These are phyloP conservation scores for Pseudonitzschia multiseries DNA, from an alignment of 108 stramenopile genomes.

Conservation along the genomic window DNA sequence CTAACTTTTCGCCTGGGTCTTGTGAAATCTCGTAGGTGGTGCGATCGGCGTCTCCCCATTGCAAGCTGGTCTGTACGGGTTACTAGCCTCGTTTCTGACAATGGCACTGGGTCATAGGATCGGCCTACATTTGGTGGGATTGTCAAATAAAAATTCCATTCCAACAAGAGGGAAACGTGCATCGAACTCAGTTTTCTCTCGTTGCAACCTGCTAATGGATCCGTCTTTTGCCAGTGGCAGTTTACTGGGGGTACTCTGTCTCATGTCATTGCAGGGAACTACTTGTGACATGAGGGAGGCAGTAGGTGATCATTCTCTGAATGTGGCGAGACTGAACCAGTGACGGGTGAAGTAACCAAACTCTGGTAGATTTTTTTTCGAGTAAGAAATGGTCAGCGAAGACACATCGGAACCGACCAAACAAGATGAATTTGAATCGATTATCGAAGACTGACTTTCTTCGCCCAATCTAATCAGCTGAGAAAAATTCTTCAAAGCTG, in stretches of 20 bases:
- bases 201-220: not conserved
- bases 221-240: slow-evolving; percentile 3
- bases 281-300: not conserved
- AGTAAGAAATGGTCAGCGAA: no score
- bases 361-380: no score
- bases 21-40: slow-evolving; percentile 23
- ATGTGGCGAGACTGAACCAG: no score
- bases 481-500: no score
- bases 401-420: not conserved
- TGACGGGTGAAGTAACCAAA: no score
- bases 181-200: not conserved
- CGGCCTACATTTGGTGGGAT: slow-evolving; percentile 1
- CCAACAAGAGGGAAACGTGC: not conserved
- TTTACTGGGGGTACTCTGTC: not conserved
- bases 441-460: no score
- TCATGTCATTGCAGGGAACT: slow-evolving; percentile 5
- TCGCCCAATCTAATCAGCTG: no score
- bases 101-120: slow-evolving; percentile 32
- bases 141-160: not conserved
- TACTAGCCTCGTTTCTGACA: slow-evolving; percentile 35
- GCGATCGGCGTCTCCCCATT: slow-evolving; percentile 34
- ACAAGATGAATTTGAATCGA: not conserved
- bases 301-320: not conserved
- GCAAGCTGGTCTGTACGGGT: slow-evolving; percentile 23
- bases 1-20: not conserved